Evolutionary conservation across 495 filamentous ascomycete genomes (phyloP), one percentile per base, ranked within the genome.

Genomic region (Penicillium simplicissimum): DNA sequence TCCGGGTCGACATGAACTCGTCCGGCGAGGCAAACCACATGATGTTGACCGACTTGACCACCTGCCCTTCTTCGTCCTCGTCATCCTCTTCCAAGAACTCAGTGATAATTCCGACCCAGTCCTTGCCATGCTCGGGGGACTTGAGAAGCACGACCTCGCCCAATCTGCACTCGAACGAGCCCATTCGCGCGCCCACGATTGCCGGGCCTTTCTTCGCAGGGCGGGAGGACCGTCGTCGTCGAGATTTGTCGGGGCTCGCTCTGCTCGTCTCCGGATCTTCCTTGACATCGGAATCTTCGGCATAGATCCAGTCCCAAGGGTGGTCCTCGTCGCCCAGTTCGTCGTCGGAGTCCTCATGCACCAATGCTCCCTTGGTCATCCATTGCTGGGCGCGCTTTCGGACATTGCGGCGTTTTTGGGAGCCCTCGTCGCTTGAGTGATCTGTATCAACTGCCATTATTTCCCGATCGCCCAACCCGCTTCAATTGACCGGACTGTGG

Each of bases 251-350:
- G 4, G 63, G 57, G n/a, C 54, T 70, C 6, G 64, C 70, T 15
- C 62, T 64, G n/a, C 42, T 66, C 8, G 64, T 57, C 42, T 71
- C 62, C 1, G 68, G 49, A 9, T 68, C 63, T 1, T 68, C 55
- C 3, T 72, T 62, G 7, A 65, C 54, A 7, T 74, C 67, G 17
- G 71, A 58, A 28, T 74, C 66, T 33, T 74, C 67, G 4, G 74
- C 80, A 75, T 95, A 95, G 33, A 97, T 87, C 94, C 93, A 98
- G 71, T 96, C 87, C 95, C 95, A 98, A 1, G 92, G 91, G 43
- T 82, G 79, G 72, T 96, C 92, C 56, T 95, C 92, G 17, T 85
- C 77, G 19, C 92, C 92, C 10, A 96, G 81, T 70, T 97, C 94
- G 65, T 97, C 93, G 77, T 97, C 94, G 13, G 92, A 96, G 70